A percentile compares a stretch with the other conserved stretches of the same genome.
Conservation (phyloP, 345 rosid genomes). For the Clausena lansium region DNA sequence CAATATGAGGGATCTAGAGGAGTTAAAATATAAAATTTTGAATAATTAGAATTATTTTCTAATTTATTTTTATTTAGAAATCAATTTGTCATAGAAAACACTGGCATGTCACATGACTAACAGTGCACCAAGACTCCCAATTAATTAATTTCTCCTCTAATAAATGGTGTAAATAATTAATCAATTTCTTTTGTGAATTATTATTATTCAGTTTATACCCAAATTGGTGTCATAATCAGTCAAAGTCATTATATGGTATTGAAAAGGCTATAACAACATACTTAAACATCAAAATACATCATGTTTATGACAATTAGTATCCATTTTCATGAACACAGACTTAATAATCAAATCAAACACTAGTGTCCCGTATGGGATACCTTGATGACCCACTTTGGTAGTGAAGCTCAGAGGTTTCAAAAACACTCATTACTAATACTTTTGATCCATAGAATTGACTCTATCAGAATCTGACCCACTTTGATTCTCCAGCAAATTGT, state of each 20-base stretch:
- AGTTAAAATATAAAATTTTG: background rate
- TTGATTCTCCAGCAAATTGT: slow-evolving; percentile 8
- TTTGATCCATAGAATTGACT: slow-evolving; percentile 30
- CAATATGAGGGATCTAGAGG: no score
- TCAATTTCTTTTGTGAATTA: background rate
- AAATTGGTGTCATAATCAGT: background rate
- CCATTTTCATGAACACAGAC: background rate
- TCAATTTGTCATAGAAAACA: background rate
- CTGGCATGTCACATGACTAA: background rate
- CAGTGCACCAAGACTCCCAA: background rate
- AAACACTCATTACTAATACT: slow-evolving; percentile 14
- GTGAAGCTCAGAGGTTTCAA: slow-evolving; percentile 17
- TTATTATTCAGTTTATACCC: background rate
- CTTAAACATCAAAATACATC: background rate
- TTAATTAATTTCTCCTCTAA: background rate
- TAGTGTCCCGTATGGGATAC: slow-evolving; percentile 24
- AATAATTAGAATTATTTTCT: background rate
- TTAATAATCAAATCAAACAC: slow-evolving; percentile 30
- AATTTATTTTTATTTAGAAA: background rate
- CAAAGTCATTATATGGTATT: background rate
- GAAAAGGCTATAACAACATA: background rate
- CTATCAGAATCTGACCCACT: slow-evolving; percentile 27
- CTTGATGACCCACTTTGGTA: slow-evolving; percentile 25
- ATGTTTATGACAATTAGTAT: background rate
- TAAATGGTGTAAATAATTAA: background rate